Evolutionary conservation across 2,329 filamentous ascomycete species (phyloP).

Genomic region (Chaetothyriales sp.): DNA sequence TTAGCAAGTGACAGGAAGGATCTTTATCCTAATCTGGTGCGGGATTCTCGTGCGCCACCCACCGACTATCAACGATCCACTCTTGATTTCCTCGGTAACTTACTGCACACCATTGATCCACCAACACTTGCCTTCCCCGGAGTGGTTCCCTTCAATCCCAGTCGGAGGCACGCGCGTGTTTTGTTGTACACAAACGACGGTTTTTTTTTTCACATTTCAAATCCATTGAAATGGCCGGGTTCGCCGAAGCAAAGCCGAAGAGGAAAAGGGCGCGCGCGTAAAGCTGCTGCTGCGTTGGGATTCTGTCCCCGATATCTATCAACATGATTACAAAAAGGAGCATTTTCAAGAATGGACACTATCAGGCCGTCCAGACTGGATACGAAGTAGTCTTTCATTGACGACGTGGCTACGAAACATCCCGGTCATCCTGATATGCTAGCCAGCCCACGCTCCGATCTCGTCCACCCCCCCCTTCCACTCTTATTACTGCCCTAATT

Average conservation of each 20-base stretch:
- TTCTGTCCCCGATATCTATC: neutral
- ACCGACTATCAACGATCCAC: neutral
- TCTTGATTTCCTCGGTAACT: neutral
- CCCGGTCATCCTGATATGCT: neutral
- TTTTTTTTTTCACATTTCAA: neutral
- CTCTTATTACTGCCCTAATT: neutral
- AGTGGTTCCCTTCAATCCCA: neutral
- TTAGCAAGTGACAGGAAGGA: neutral
- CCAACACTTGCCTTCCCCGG: neutral
- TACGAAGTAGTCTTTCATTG: neutral
- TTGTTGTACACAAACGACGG: neutral
- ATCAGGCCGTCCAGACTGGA: neutral
- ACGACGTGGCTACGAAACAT: neutral
- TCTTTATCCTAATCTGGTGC: neutral
- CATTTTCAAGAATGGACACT: neutral
- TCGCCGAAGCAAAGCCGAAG: neutral
- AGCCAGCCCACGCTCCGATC: neutral
- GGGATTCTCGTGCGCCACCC: neutral
- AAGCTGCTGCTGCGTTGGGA: neutral
- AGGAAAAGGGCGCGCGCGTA: too few relatives aligned
- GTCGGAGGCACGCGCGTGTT: neutral
- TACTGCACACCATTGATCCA: neutral
- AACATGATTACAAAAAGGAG: neutral
- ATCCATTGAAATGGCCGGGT: neutral
- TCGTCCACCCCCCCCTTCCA: neutral